Base-by-base conservation (phyloP, 2,329 filamentous ascomycete genomes). In the Biscogniauxia sp. region DNA sequence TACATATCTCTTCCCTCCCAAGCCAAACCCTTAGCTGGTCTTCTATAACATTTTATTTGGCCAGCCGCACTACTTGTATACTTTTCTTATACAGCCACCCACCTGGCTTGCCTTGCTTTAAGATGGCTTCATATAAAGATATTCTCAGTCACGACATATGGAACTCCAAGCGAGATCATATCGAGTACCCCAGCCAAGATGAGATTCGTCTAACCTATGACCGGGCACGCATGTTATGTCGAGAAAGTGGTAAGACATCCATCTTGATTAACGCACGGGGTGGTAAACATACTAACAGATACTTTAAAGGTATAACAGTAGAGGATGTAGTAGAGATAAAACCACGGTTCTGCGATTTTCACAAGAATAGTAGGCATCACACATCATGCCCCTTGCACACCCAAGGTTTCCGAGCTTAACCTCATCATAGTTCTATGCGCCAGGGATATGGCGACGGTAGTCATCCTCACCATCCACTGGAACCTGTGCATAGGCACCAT, bases 401-500 rank as follows among this genome's bases (percentile, higher is more conserved):
- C 7, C 5, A 17, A n/a, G 15, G 6, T 6, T 45, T n/a, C 37
- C 13, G n/a, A 45, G 15, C 11, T 13, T 45, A n/a, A 45, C 37
- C 37, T 15, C 2, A n/a, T 23, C 37, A 23, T 52, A 61, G 56
- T 58, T 55, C 66, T 66, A 2, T 17, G 65, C 7, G 54, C 25
- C 3, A 59, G 61, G 8, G 71, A 74, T 51, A 55, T 61, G 9
- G 63, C 65, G 1, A 63, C 63, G 20, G 55, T 57, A 2, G 66
- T 62, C 6, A 68, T 71, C n/a, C 52, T 69, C 1, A 60, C 63
- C 6, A 75, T 74, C n/a, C 73, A 75, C 37, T 68, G 66, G 60
- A 75, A 75, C 54, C 61, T 75, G 0, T 74, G 69, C 55, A 66
- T 73, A 3, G 73, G 73, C 4, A 75, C 65, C 13, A 67, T 67